Evolutionary conservation across 2,329 filamentous ascomycete species (phyloP).

Genomic region (Dryadomyces quercivorus): DNA sequence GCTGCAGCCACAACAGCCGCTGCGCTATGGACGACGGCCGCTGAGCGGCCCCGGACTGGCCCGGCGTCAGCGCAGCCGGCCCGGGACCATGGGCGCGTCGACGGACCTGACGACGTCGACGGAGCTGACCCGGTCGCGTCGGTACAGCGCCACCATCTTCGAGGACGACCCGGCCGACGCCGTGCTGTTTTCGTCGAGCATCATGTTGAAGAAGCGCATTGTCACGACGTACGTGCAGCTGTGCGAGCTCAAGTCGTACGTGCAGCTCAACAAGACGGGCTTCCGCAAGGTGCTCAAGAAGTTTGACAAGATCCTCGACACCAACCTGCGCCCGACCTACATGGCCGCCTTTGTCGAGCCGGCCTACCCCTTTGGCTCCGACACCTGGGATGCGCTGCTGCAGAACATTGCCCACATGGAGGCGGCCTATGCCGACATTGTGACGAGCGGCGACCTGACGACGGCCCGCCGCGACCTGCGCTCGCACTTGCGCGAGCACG

Average conservation of each 20-base stretch:
- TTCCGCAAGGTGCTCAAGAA: slow-evolving; percentile 97
- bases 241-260: slow-evolving; percentile 90
- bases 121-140: slow-evolving; percentile 45
- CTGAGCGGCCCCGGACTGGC: background rate
- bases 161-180: slow-evolving; percentile 72
- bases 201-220: slow-evolving; percentile 87
- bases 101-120: slow-evolving; percentile 50
- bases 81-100: slow-evolving; percentile 21
- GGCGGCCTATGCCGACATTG: slow-evolving; percentile 64
- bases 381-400: slow-evolving; percentile 59
- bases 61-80: slow-evolving; percentile 5
- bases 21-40: background rate
- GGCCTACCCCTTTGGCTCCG: slow-evolving; percentile 68
- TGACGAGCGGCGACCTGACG: slow-evolving; percentile 67
- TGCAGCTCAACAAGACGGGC: slow-evolving; percentile 91
- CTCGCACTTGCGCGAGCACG: slow-evolving; percentile 85
- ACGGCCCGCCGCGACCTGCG: slow-evolving; percentile 75
- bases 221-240: slow-evolving; percentile 81
- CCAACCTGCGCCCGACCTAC: slow-evolving; percentile 65
- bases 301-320: slow-evolving; percentile 91
- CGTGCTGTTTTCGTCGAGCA: slow-evolving; percentile 51
- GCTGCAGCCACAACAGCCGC: slow-evolving; percentile 1
- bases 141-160: slow-evolving; percentile 50
- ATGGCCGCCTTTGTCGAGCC: slow-evolving; percentile 61
- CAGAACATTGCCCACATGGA: slow-evolving; percentile 66